Evolutionary conservation across 352 stramenopile species (phyloP).

Genomic region (Elongisporangium undulatum): DNA sequence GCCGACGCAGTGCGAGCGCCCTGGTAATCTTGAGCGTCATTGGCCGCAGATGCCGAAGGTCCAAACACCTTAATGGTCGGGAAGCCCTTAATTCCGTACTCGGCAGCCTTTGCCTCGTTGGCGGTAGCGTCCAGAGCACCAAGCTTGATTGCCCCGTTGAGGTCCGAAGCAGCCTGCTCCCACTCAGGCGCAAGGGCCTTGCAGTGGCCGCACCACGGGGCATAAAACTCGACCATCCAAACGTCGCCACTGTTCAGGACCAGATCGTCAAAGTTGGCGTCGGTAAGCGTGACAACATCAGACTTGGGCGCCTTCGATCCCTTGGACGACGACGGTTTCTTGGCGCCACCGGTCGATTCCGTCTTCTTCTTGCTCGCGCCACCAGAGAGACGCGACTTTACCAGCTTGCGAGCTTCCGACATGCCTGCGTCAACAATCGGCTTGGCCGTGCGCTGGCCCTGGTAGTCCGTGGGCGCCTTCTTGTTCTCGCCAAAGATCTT

Average conservation of each 20-base stretch:
- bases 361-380: slow-evolving; percentile 45
- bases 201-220: slow-evolving; percentile 91
- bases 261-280: slow-evolving; percentile 89
- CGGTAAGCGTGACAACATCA: slow-evolving; percentile 87
- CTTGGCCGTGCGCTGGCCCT: slow-evolving; percentile 75
- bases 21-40: slow-evolving; percentile 82
- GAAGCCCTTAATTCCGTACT: slow-evolving; percentile 92
- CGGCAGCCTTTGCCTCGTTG: slow-evolving; percentile 85
- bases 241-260: slow-evolving; percentile 90
- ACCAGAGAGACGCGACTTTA: slow-evolving; percentile 74
- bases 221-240: slow-evolving; percentile 92
- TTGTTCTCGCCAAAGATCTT: slow-evolving; percentile 91
- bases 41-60: slow-evolving; percentile 44
- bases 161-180: slow-evolving; percentile 84
- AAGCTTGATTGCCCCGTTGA: slow-evolving; percentile 88
- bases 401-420: slow-evolving; percentile 58
- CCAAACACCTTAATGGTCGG: slow-evolving; percentile 95
- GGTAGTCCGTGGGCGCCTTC: slow-evolving; percentile 66
- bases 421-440: slow-evolving; percentile 85
- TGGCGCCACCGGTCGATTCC: slow-evolving; percentile 19
- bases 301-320: slow-evolving; percentile 35
- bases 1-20: slow-evolving; percentile 77
- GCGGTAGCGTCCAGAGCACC: slow-evolving; percentile 91
- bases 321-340: slow-evolving; percentile 29
- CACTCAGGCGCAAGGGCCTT: slow-evolving; percentile 91